Evolutionary conservation across 2,329 filamentous ascomycete species (phyloP).

Genomic region (Diaporthe citrichinensis): DNA sequence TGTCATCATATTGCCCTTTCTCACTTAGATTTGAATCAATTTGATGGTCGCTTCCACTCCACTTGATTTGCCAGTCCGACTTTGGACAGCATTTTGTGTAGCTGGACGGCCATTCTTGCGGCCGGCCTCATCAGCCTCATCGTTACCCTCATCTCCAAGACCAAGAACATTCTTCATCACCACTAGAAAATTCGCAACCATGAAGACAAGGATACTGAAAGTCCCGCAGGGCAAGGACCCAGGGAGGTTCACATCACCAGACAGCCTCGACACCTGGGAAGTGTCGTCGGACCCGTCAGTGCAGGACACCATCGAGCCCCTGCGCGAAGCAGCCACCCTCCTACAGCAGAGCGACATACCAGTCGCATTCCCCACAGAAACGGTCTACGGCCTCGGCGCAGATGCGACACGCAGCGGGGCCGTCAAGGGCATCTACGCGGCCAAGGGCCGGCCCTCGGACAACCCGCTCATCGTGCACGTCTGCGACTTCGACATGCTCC

Average conservation of each 20-base stretch:
- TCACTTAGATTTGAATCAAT: not conserved
- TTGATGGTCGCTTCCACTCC: slow-evolving; percentile 17
- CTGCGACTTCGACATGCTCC: slow-evolving; percentile 83
- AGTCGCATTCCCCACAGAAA: slow-evolving; percentile 97
- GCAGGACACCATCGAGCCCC: slow-evolving; percentile 52
- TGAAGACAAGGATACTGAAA: slow-evolving; percentile 49
- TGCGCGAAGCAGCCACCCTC: slow-evolving; percentile 76
- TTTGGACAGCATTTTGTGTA: not conserved
- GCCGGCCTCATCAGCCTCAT: slow-evolving; percentile 32
- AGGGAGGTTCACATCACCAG: slow-evolving; percentile 30
- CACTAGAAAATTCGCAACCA: slow-evolving; percentile 34
- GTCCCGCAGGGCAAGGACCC: slow-evolving; percentile 44
- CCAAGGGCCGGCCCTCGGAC: slow-evolving; percentile 91
- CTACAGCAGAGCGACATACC: slow-evolving; percentile 78
- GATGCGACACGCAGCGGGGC: slow-evolving; percentile 89
- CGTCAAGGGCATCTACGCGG: slow-evolving; percentile 91
- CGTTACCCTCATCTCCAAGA: slow-evolving; percentile 27
- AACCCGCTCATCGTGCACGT: slow-evolving; percentile 97
- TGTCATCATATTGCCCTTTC: not conserved
- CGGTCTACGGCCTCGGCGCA: slow-evolving; percentile 96
- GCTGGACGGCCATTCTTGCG: not conserved
- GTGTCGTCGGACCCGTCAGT: slow-evolving; percentile 47
- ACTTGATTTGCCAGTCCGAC: not conserved
- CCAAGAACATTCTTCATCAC: slow-evolving; percentile 24
- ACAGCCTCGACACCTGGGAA: slow-evolving; percentile 59